Conservation (phyloP, 108 stramenopile species). For the Aurantiochytrium sp. region DNA sequence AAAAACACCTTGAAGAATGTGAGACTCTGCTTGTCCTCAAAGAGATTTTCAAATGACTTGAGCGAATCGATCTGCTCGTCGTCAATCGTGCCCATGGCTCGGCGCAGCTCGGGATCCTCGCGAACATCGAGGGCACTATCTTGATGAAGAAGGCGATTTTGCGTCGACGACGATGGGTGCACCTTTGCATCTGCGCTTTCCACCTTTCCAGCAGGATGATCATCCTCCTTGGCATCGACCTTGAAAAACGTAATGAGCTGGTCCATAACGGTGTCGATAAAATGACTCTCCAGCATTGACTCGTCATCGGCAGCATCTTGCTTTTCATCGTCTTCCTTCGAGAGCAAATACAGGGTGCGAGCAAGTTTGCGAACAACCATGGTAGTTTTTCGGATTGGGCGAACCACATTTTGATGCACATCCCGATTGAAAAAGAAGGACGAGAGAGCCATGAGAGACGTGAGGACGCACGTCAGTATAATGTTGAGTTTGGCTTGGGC, state of each 20-base stretch:
- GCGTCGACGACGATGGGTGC: neutral
- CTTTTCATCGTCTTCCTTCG: neutral
- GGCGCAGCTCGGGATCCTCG: neutral
- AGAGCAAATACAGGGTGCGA: neutral
- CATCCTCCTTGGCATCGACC: neutral
- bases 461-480: neutral
- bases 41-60: neutral
- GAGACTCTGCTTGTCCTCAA: neutral
- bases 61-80: neutral
- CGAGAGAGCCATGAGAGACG: neutral
- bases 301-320: neutral
- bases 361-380: neutral
- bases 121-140: neutral
- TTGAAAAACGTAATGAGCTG: conserved; percentile 1
- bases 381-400: neutral
- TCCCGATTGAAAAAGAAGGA: conserved; percentile 12
- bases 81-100: neutral
- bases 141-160: neutral
- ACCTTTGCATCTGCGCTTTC: neutral
- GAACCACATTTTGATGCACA: neutral
- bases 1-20: neutral
- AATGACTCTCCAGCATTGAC: neutral
- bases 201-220: neutral
- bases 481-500: neutral
- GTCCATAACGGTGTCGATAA: neutral